phyloP scores from a whole-genome alignment of 352 stramenopile genomes.

The Phytophthora cactorum region DNA sequence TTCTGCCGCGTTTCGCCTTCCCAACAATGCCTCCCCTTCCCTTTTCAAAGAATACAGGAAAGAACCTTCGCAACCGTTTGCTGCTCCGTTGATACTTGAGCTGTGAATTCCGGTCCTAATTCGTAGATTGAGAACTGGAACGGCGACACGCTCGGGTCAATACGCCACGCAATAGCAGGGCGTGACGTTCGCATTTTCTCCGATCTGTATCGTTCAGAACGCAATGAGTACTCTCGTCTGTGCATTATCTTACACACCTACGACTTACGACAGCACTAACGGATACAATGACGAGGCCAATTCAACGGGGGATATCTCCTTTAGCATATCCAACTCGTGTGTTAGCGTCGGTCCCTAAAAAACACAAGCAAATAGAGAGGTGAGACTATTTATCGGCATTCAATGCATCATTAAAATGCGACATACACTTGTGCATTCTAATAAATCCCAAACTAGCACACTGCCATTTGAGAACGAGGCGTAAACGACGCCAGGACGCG shows the following conservation, averaged over 20 bases:
- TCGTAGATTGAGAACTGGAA: slow-evolving; percentile 39
- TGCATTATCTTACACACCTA: not conserved
- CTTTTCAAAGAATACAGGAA: slow-evolving; percentile 37
- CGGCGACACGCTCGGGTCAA: slow-evolving; percentile 19
- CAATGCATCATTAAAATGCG: not conserved
- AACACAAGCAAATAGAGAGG: not conserved
- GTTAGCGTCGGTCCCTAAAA: slow-evolving; percentile 41
- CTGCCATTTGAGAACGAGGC: slow-evolving; percentile 53
- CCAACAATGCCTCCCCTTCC: too few relatives aligned
- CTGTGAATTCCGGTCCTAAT: slow-evolving; percentile 33
- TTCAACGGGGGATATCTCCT: slow-evolving; percentile 27
- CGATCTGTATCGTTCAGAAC: slow-evolving; percentile 32
- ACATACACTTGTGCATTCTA: slow-evolving; percentile 49
- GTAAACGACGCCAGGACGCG: slow-evolving; percentile 60
- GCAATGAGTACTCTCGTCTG: slow-evolving; percentile 1
- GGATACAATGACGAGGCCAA: slow-evolving; percentile 46
- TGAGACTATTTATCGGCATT: not conserved
- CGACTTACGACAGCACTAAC: slow-evolving; percentile 51
- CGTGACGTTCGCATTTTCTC: slow-evolving; percentile 60
- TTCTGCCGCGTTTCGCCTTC: too few relatives aligned
- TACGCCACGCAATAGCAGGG: slow-evolving; percentile 47
- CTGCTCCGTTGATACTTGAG: slow-evolving; percentile 20
- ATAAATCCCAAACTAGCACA: slow-evolving; percentile 63
- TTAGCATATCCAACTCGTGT: slow-evolving; percentile 31
- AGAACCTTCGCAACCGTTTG: slow-evolving; percentile 31